Base-by-base conservation (phyloP, 805 yeast species). In the Metahyphopichia silvanorum region DNA sequence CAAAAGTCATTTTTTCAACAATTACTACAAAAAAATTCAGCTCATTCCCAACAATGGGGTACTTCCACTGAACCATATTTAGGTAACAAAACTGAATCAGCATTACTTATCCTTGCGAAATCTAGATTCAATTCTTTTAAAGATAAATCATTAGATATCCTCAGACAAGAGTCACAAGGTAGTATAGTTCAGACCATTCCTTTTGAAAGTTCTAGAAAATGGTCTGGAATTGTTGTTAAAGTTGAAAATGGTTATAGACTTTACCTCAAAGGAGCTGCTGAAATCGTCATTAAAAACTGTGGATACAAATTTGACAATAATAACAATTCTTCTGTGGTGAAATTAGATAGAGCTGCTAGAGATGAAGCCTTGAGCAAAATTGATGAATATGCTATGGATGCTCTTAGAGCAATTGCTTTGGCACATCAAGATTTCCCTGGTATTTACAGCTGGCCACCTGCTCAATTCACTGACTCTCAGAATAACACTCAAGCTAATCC, bases 21-120 rank as follows among this genome's bases (percentile, higher is more conserved):
- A 32, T 29, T 63, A 13, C 45, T 55, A 16, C 21, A 32, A 19
- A 30, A 38, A 13, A 36, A 31, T 6, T n/a, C n/a, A n/a, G n/a
- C n/a, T n/a, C n/a, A n/a, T n/a, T n/a, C 31, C 12, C 29, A 18
- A 46, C 35, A 31, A 40, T 42, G 37, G 38, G 49, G 43, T 9
- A 39, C 29, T 15, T 47, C 49, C 8, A 45, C 62, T 31, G 93
- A 84, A 40, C 79, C 80, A 2, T 88, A 74, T 49, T 66, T 88
- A 30, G 99, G 99, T 5, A 86, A 94, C 37, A 93, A 93, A 57
- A 94, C 98, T 3, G 99, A 93, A 58, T 79, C 89, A 21, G 97
- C 98, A 0, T 59, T 93, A 35, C 67, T 93, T 24, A 65, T 77
- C 10, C 63, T 87, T 39, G 91, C 93, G 2, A 67, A 72, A 25